Evolutionary conservation across 2,329 filamentous ascomycete species (phyloP), one percentile per base, ranked within the genome.

Genomic region (Rhinocladiella similis): DNA sequence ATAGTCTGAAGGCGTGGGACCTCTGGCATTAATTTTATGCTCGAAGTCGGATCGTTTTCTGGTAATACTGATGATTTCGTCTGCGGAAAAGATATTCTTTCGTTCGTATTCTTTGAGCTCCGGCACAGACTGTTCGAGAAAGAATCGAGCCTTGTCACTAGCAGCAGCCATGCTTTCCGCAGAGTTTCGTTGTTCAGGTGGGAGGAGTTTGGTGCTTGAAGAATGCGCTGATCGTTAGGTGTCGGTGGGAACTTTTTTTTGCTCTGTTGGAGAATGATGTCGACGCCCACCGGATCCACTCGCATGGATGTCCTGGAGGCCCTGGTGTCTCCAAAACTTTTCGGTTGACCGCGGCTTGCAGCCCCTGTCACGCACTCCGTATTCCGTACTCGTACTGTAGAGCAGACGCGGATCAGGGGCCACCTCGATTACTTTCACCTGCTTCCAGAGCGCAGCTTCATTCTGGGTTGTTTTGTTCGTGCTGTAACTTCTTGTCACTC

Each of bases 71-170:
- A 85, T 83, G 70, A 99, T 96, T 73, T 99, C 93, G 64, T 95
- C 89, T 77, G 88, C 86, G 59, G 82, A 84, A 76, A 99, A 99
- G 65, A 99, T 89, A 66, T 90, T 87, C 73, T 96, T 97, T 63
- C 90, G 84, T 74, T 96, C 89, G 73, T 91, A 95, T 68, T 96
- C 91, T 61, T 91, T 90, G 55, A 99, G 83, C 73, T 97, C 92
- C 14, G 92, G 91, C 42, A 97, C 90, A 1, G 89, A 88, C 65
- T 93, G 88, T 77, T 99, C 94, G 63, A 97, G 83, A 74, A 90
- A 97, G 75, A 93, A 97, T 56, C 93, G 90, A 54, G 93, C 94
- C 75, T 97, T 97, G 69, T 97, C 94, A 62, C 89, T 88, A 56
- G 94, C 87, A 41, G 85, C 88, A 1, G 91, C 84, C 91, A 96